Evolutionary conservation across 805 yeast species (phyloP).

Genomic region (Myxozyma udenii): DNA sequence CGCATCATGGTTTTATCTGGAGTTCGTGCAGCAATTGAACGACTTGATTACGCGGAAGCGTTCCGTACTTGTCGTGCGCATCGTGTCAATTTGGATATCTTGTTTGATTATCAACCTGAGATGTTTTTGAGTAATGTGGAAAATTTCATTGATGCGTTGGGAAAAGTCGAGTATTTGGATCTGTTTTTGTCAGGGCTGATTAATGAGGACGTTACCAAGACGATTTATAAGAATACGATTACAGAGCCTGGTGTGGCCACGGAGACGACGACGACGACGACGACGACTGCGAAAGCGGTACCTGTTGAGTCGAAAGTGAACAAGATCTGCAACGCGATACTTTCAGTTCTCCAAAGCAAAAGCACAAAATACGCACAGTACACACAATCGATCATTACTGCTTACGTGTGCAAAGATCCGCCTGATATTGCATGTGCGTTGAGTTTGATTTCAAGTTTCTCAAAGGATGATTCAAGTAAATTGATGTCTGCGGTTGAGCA

Average conservation of each 20-base stretch:
- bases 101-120: slow-evolving; percentile 81
- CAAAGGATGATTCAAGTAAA: slow-evolving; percentile 11
- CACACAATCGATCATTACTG: slow-evolving; percentile 78
- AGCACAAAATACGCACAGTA: slow-evolving; percentile 49
- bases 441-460: slow-evolving; percentile 44
- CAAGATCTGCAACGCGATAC: slow-evolving; percentile 67
- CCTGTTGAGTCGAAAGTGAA: slow-evolving; percentile 52
- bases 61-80: slow-evolving; percentile 82
- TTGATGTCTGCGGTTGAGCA: slow-evolving; percentile 58
- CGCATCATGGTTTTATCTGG: slow-evolving; percentile 85
- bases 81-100: slow-evolving; percentile 82
- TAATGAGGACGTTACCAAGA: slow-evolving; percentile 78
- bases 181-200: slow-evolving; percentile 75
- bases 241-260: not conserved
- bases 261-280: not conserved
- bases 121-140: slow-evolving; percentile 63
- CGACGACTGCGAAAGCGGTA: not conserved
- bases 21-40: slow-evolving; percentile 66
- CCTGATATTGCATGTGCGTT: slow-evolving; percentile 79
- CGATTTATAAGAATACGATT: slow-evolving; percentile 76
- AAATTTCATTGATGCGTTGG: slow-evolving; percentile 65
- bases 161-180: slow-evolving; percentile 72
- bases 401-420: slow-evolving; percentile 88
- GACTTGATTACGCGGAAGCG: slow-evolving; percentile 63
- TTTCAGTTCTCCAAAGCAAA: slow-evolving; percentile 48